phyloP scores from a whole-genome alignment of 2,329 filamentous ascomycete genomes.

The Ceratocystis lukuohia region DNA sequence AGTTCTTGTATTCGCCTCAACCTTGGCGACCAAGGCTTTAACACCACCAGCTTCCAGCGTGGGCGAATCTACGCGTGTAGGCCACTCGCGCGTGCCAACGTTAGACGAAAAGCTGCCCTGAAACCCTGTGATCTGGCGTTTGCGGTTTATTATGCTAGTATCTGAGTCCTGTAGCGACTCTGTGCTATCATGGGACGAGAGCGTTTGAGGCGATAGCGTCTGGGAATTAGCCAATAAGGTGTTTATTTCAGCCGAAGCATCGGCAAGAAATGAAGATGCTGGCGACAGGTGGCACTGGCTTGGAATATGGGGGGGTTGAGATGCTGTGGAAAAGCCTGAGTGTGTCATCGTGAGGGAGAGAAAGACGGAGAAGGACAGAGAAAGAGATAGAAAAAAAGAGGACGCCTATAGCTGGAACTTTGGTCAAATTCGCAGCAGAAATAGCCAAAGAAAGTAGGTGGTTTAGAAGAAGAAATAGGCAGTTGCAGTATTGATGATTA shows the following conservation, averaged over 20 bases:
- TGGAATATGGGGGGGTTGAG: not conserved
- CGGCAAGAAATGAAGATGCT: conserved; percentile 13
- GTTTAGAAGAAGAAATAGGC: too few species aligned
- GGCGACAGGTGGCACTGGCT: not conserved
- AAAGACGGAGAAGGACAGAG: not conserved
- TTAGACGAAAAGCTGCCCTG: conserved; percentile 19
- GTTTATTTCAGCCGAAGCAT: conserved; percentile 15
- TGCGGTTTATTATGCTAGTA: conserved; percentile 17
- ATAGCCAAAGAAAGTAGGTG: not conserved
- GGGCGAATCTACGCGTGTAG: conserved; percentile 4
- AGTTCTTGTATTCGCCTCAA: conserved; percentile 2
- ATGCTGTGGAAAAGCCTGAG: not conserved
- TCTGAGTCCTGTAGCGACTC: not conserved
- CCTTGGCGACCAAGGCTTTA: conserved; percentile 5
- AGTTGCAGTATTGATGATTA: not conserved
- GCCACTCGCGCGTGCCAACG: conserved; percentile 18
- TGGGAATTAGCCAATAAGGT: conserved; percentile 10
- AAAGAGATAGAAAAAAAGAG: not conserved
- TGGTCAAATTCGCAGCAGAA: not conserved
- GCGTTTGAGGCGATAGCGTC: not conserved
- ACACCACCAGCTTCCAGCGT: conserved; percentile 1
- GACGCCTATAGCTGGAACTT: not conserved
- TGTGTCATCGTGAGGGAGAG: conserved; percentile 9
- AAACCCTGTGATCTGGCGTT: conserved; percentile 18
- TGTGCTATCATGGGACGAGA: not conserved